Base-by-base conservation (phyloP, 2,329 filamentous ascomycete genomes). In the Fusarium gaditjirri region DNA sequence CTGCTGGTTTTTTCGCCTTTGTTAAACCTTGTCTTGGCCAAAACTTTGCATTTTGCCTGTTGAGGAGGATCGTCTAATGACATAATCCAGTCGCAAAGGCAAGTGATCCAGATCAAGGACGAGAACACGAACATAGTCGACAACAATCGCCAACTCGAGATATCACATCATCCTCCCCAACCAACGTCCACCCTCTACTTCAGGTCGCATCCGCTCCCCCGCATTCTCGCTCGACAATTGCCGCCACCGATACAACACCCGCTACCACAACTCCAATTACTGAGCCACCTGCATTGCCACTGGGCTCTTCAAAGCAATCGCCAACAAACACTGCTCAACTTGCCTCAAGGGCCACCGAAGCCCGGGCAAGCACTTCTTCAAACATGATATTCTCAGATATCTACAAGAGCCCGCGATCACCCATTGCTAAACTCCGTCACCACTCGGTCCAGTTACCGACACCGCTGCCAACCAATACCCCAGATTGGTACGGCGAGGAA, bases 301-400 rank as follows among this genome's bases (percentile, higher is more conserved):
- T 66, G 57, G 27, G 54, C 39, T 46, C 44, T 57, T 47, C 60
- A n/a, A 50, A 58, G 21, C 60, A 60, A 50, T 49, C 60, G 14
- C 61, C 64, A 29, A 46, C 60, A 62, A 58, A 35, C 31, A 59
- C 60, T 57, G 43, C 43, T 38, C 57, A 61, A 53, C 25, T 68
- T 58, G 67, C 74, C 68, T 63, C 64, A 41, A 47, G 71, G 74
- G 67, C 71, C 35, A 65, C 58, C 12, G 53, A 65, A 69, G 66
- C 68, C 71, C 75, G 65, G 67, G 71, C 68, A 47, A 41, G 38
- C 35, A 46, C 63, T 16, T 69, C 59, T 16, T 38, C 74, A 59
- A 61, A 65, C 70, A 90, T 90, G 87, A 84, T 89, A 70, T 89
- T 90, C 79, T 87, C 87, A 65, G 88, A 89, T 75, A 82, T 90